Evolutionary conservation across 1,284 basidiomycete genomes (phyloP), one percentile per base, ranked within the genome.

Genomic region (Melampsora abietis-canadensis): DNA sequence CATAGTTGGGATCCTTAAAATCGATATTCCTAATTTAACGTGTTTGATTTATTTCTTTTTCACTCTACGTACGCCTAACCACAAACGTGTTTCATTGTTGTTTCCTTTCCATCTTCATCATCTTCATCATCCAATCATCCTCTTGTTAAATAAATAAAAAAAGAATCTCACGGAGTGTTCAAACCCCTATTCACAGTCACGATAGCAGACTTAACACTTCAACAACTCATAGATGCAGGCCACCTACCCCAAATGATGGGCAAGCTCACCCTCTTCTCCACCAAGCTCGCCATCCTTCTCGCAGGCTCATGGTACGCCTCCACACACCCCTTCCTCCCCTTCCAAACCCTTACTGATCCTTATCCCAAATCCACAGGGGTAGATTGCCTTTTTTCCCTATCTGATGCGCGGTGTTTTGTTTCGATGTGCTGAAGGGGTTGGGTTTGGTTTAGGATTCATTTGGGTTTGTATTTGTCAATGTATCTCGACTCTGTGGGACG

Each of bases 401-500:
- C n/a, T n/a, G n/a, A n/a, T n/a, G n/a, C n/a, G n/a, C n/a, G n/a
- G n/a, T n/a, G n/a, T n/a, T n/a, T n/a, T n/a, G n/a, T n/a, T n/a
- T n/a, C n/a, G n/a, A n/a, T n/a, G n/a, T n/a, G n/a, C n/a, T n/a
- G n/a, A n/a, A n/a, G n/a, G n/a, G n/a, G 10, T 27, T 37, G 7
- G 0, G 47, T 61, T 48, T 14, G 51, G 54, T 47, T 24, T 21
- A 72, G 68, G 59, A 21, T 72, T 63, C 27, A 62, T 72, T 48
- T 72, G 68, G 68, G 68, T 72, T 37, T 72, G 68, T 47, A 34
- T 61, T 37, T 72, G 68, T 47, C 68, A 72, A 64, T 72, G 68
- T 27, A 15, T 72, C 27, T 63, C 61, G 17, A 64, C 59, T 48
- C 64, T 62, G 19, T 72, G 68, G 68, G 61, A 72, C 27, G 61